These are phyloP conservation scores for Alternaria novae-zelandiae DNA, from an alignment of 2,329 filamentous ascomycete genomes.

Conservation along the genomic window DNA sequence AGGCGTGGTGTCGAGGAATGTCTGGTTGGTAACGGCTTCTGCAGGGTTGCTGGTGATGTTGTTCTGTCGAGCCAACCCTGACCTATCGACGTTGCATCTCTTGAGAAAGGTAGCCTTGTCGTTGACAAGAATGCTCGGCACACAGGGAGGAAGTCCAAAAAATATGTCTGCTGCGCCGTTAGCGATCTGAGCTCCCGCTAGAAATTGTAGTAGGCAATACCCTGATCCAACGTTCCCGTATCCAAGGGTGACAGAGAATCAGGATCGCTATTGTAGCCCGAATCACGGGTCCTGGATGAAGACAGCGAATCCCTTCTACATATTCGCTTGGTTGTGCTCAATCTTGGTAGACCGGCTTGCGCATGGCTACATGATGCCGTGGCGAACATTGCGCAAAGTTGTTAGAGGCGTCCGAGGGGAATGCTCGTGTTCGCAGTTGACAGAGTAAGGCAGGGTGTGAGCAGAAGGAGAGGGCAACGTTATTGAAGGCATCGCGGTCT, in stretches of 20 bases:
- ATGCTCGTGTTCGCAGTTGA: constrained; percentile 5
- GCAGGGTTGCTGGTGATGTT: constrained; percentile 5
- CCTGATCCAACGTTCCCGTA: constrained; percentile 16
- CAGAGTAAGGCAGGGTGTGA: not conserved
- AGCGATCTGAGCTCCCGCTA: constrained; percentile 3
- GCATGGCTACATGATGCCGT: constrained; percentile 10
- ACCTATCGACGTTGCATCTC: constrained; percentile 6
- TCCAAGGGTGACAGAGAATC: constrained; percentile 38
- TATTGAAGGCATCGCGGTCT: not conserved
- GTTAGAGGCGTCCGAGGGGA: not conserved
- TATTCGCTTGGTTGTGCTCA: constrained; percentile 22
- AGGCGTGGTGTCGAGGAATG: not conserved
- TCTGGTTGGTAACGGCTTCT: not conserved
- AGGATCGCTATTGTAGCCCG: constrained; percentile 40
- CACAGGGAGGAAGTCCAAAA: constrained; percentile 1
- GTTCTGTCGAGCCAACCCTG: not conserved
- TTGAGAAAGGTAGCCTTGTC: constrained; percentile 10
- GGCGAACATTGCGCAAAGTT: constrained; percentile 20
- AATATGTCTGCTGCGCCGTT: constrained; percentile 14
- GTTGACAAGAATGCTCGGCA: constrained; percentile 10
- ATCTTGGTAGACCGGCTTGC: constrained; percentile 22
- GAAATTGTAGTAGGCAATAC: constrained; percentile 13
- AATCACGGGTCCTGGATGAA: constrained; percentile 36
- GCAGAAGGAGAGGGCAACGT: not conserved
- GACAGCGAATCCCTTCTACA: constrained; percentile 34